Percentiles rank a stretch among this genome's conserved stretches.
phyloP scores from a whole-genome alignment of 306 rosid species.

The Psophocarpus tetragonolobus region DNA sequence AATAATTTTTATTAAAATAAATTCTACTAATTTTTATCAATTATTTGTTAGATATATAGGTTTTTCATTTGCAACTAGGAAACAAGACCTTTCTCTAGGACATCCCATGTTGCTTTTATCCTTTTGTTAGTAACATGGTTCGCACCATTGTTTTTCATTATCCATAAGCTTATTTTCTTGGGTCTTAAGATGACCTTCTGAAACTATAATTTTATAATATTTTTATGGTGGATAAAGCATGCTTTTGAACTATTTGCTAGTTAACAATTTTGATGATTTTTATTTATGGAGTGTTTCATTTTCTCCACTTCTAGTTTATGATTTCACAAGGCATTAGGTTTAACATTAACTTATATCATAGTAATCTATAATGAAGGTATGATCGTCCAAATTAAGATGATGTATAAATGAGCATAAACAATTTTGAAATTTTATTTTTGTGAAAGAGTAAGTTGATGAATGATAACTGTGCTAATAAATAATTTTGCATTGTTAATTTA shows the following conservation, averaged over 20 bases:
- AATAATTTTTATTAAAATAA: background rate
- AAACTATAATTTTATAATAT: background rate
- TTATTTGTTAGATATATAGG: conserved; percentile 14
- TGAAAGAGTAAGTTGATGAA: no score
- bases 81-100: background rate
- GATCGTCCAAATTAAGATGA: no score
- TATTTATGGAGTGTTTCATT: conserved; percentile 18
- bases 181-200: conserved; percentile 15
- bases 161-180: background rate
- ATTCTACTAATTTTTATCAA: background rate
- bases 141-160: background rate
- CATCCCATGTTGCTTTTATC: background rate
- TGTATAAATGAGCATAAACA: no score
- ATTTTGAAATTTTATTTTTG: no score
- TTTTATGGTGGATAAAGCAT: conserved; percentile 6
- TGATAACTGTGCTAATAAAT: no score
- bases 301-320: conserved; percentile 62
- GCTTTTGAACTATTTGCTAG: conserved; percentile 18
- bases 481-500: no score
- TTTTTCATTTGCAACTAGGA: conserved; percentile 3
- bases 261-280: conserved; percentile 13
- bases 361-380: no score
- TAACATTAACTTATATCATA: no score
- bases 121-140: background rate
- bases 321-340: conserved; percentile 87